Evolutionary conservation across 1,284 basidiomycete species (phyloP), one percentile per base, ranked within the genome.

Genomic region (Volvariella volvacea): DNA sequence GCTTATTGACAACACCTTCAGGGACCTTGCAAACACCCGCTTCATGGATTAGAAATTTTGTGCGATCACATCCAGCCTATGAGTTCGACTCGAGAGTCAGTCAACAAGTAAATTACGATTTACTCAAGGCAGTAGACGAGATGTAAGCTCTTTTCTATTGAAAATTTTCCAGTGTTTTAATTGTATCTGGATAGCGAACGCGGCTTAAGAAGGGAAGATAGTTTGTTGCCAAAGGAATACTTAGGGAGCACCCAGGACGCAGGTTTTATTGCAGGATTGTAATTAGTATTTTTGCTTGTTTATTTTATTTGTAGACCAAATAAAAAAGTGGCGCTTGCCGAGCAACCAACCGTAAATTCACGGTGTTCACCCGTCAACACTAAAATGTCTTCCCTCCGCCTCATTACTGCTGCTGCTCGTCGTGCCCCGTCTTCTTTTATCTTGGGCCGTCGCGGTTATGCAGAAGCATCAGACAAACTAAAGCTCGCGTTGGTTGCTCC

Each of bases 91-190:
- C 92, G 34, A 84, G 89, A 28, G 88, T 99, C 19, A 86, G 73
- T 41, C 79, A 92, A 58, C 83, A 89, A 65, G 92, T 99, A 60
- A 97, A 95, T 59, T 96, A 94, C 61, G 96, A 99, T 64, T 75
- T 99, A 33, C 76, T 97, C 61, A 75, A 83, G 42, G 88, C 90
- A 4, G 68, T 97, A n/a, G 94, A 99, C 61, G 82, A 90, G 59
- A 88, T 99, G 88, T 92, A 59, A 62, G 89, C 66, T 16, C 15
- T 10, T n/a, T 36, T 19, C 33, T 28, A 20, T 20, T 22, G 16
- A 14, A 34, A n/a, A 1, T 22, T 8, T 12, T 28, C 12, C 25
- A 6, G 25, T 6, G 19, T 10, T 14, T 43, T 9, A 39, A n/a
- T 43, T 36, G 2, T 20, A 15, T 46, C 20, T 6, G 39, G 50